These are phyloP conservation scores for Coemansia sp. DNA, from an alignment of 192 early-diverging fungal genomes.

Conservation along the genomic window DNA sequence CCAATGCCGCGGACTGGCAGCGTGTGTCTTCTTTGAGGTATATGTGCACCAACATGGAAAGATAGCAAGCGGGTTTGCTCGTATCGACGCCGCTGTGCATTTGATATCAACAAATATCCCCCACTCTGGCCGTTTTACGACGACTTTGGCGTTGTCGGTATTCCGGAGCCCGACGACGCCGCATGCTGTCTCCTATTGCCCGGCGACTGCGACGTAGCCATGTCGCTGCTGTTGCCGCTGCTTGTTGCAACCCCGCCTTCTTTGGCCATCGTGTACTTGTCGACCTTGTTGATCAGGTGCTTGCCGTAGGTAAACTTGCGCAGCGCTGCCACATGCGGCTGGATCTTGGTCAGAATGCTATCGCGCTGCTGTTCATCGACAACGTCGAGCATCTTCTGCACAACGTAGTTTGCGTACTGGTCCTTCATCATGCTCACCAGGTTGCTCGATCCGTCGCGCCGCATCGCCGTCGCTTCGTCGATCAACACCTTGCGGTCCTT, in stretches of 20 bases:
- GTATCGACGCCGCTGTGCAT: too few species aligned
- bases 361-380: slow-evolving; percentile 90
- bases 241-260: slow-evolving; percentile 11
- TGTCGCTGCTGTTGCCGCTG: neutral
- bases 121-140: neutral
- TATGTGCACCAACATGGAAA: too few species aligned
- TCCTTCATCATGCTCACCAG: slow-evolving; percentile 99
- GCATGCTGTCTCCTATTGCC: slow-evolving; percentile 8
- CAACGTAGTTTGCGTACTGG: slow-evolving; percentile 99
- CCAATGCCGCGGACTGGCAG: neutral
- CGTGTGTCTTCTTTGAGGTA: too few species aligned
- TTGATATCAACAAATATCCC: too few species aligned
- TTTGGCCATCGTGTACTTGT: slow-evolving; percentile 38
- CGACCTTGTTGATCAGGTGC: slow-evolving; percentile 80
- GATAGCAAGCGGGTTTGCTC: too few species aligned
- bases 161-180: neutral
- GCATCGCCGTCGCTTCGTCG: slow-evolving; percentile 85
- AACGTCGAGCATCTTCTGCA: slow-evolving; percentile 99
- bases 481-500: slow-evolving; percentile 84
- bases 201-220: slow-evolving; percentile 8
- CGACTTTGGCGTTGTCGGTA: slow-evolving; percentile 1
- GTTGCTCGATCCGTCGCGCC: slow-evolving; percentile 75
- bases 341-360: slow-evolving; percentile 85
- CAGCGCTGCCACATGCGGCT: slow-evolving; percentile 85
- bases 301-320: slow-evolving; percentile 99